Conservation (phyloP, 176 grass and related monocot genomes). For the Aegilops sharonensis region DNA sequence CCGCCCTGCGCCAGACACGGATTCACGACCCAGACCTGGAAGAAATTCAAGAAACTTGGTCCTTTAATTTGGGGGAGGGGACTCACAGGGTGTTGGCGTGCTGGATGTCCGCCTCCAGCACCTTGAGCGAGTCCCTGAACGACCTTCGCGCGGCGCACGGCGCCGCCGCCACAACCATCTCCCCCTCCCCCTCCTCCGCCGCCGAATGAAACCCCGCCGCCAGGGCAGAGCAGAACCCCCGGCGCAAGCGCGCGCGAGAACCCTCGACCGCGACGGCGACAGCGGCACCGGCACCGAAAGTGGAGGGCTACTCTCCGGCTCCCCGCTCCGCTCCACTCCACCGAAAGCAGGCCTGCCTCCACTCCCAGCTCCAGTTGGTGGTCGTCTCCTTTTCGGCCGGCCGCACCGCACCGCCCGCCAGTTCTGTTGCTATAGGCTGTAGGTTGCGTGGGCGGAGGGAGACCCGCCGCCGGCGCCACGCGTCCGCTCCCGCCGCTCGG, state of each 20-base stretch:
- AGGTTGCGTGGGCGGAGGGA: conserved; percentile 6
- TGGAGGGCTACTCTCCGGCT: not conserved
- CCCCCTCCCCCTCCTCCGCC: not conserved
- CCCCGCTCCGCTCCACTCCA: not conserved
- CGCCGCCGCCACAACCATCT: conserved; percentile 63
- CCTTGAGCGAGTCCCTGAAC: conserved; percentile 98
- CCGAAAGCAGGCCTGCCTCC: not conserved
- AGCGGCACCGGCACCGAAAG: not conserved
- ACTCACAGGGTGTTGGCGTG: conserved; percentile 91
- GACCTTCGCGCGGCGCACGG: conserved; percentile 71
- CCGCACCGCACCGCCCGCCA: too few relatives aligned
- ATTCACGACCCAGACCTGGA: not conserved
- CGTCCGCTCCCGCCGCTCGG: not conserved
- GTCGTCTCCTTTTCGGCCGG: not conserved
- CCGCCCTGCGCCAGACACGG: conserved; percentile 40
- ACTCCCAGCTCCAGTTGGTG: not conserved
- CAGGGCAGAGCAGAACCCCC: not conserved
- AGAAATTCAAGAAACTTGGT: not conserved
- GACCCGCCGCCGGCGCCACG: conserved; percentile 5
- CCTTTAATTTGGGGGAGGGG: not conserved
- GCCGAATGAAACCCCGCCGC: too few relatives aligned
- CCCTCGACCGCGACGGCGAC: not conserved
- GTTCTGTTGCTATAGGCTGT: not conserved
- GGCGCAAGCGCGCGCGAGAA: not conserved
- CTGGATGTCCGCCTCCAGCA: conserved; percentile 95